These are phyloP conservation scores for Pneumocystis jirovecii DNA, from an alignment of 1,139 yeast genomes.

Conservation along the genomic window DNA sequence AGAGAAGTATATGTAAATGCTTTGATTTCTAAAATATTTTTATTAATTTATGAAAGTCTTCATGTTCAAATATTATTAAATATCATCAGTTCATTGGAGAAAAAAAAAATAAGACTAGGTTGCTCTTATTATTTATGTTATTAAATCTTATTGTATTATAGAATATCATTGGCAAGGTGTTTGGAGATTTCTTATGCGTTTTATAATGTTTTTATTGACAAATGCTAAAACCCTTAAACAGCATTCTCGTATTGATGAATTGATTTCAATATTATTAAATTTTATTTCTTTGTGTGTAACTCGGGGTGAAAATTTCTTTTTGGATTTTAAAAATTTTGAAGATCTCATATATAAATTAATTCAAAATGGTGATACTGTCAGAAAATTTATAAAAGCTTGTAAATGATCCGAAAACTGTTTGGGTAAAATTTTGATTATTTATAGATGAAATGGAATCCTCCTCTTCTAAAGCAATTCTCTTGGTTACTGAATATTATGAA, in stretches of 20 bases:
- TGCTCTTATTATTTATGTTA: neutral
- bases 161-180: neutral
- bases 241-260: neutral
- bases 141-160: neutral
- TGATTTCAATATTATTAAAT: neutral
- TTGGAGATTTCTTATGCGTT: neutral
- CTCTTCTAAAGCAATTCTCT: neutral
- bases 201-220: neutral
- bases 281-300: neutral
- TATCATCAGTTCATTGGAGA: neutral
- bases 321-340: neutral
- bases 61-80: neutral
- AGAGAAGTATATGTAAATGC: constrained; percentile 18
- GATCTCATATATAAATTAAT: neutral
- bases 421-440: neutral
- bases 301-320: neutral
- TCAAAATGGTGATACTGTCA: neutral
- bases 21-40: neutral
- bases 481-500: neutral
- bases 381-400: neutral
- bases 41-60: neutral
- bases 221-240: neutral
- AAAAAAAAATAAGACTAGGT: neutral
- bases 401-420: neutral
- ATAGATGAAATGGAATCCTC: neutral